Evolutionary conservation across 106 monocot species (phyloP).

Genomic region (Dactylorhiza incarnata): DNA sequence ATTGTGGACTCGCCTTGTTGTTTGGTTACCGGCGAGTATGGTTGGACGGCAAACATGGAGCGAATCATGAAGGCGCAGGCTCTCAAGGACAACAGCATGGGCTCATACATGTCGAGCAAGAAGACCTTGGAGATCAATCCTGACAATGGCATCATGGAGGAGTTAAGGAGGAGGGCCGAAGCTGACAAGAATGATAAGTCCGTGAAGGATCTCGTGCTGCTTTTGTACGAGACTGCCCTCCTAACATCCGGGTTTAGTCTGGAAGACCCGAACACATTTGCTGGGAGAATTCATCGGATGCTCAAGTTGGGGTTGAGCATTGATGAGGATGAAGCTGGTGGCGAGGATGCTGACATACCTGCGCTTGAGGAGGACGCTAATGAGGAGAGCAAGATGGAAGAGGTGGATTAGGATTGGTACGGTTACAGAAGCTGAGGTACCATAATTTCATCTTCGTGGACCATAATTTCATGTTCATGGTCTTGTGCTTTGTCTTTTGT

Average conservation of each 20-base stretch:
- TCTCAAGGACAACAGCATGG: constrained; percentile 33
- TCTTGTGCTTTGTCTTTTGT: too few species aligned
- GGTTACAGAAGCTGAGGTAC: too few species aligned
- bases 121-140: constrained; percentile 52
- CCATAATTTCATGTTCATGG: too few species aligned
- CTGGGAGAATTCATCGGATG: constrained; percentile 39
- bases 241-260: constrained; percentile 21
- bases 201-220: constrained; percentile 31
- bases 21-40: constrained; percentile 38
- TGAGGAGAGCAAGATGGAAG: constrained; percentile 51
- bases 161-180: constrained; percentile 33
- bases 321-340: constrained; percentile 27
- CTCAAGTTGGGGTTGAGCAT: constrained; percentile 42
- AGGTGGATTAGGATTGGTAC: constrained; percentile 20
- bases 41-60: constrained; percentile 51
- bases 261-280: constrained; percentile 39
- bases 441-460: too few species aligned
- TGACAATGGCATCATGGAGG: constrained; percentile 35
- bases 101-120: constrained; percentile 41
- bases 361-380: constrained; percentile 25
- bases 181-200: constrained; percentile 44
- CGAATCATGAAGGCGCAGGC: constrained; percentile 51
- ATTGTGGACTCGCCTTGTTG: constrained; percentile 42
- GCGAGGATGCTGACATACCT: constrained; percentile 20
- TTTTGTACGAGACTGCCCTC: constrained; percentile 35